Percentiles rank a stretch among this genome's conserved stretches.
These are phyloP conservation scores for Omphalotus olearius DNA, from an alignment of 1,284 basidiomycete species.

Conservation along the genomic window DNA sequence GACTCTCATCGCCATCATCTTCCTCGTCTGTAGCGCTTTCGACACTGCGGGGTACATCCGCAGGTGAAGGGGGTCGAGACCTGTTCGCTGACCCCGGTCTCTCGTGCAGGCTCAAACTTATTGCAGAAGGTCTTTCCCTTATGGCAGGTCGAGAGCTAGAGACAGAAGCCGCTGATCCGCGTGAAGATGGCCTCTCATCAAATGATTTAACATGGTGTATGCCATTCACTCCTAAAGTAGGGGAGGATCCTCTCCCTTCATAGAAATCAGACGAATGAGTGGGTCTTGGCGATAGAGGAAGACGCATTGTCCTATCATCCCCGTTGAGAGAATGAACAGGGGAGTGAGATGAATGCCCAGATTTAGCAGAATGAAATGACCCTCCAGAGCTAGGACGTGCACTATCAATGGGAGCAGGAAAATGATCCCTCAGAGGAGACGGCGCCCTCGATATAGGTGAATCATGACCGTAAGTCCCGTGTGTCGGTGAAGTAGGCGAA, in stretches of 20 bases:
- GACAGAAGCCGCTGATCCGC: slow-evolving; percentile 2
- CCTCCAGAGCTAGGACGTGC: slow-evolving; percentile 13
- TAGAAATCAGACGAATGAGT: slow-evolving; percentile 14
- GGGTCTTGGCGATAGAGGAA: slow-evolving; percentile 13
- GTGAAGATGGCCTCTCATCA: slow-evolving; percentile 1
- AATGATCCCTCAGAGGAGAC: slow-evolving; percentile 32
- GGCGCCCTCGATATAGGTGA: slow-evolving; percentile 20
- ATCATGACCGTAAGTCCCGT: slow-evolving; percentile 18
- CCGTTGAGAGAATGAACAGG: background rate
- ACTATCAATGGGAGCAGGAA: slow-evolving; percentile 14
- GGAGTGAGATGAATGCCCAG: slow-evolving; percentile 15
- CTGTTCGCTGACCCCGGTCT: slow-evolving; percentile 20
- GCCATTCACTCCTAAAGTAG: background rate
- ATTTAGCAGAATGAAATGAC: slow-evolving; percentile 18
- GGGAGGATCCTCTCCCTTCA: slow-evolving; percentile 18
- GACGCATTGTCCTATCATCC: slow-evolving; percentile 12
- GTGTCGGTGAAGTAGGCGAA: slow-evolving; percentile 18
- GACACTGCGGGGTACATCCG: slow-evolving; percentile 65
- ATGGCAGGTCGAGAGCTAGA: background rate
- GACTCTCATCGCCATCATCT: slow-evolving; percentile 31
- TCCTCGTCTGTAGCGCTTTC: slow-evolving; percentile 73
- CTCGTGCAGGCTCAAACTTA: slow-evolving; percentile 9
- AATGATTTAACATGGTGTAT: too few species aligned
- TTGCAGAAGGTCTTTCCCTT: slow-evolving; percentile 1
- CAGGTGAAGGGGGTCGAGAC: slow-evolving; percentile 49